Percentiles rank a stretch among this genome's conserved stretches.
Evolutionary conservation across 163 green algal species (phyloP).

Genomic region (Chlorella variabilis): DNA sequence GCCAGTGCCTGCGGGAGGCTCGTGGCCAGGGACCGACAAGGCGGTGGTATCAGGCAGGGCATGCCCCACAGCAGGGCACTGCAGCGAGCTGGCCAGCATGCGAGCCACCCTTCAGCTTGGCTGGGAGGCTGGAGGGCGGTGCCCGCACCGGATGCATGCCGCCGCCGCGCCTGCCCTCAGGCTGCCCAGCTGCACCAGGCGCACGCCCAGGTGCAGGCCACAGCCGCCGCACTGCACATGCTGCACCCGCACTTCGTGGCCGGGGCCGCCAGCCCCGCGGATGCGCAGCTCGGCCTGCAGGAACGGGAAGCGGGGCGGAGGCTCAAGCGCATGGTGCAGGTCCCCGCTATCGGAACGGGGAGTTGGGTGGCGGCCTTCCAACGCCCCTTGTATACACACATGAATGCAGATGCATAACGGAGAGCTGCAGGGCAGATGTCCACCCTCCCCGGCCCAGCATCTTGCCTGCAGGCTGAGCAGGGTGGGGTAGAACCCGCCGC

Average conservation of each 20-base stretch:
- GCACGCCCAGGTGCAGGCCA: slow-evolving; percentile 27
- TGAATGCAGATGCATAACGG: no score
- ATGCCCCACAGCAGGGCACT: no score
- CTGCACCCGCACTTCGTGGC: neutral
- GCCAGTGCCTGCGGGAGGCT: slow-evolving; percentile 8
- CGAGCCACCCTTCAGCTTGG: no score
- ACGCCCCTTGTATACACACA: no score
- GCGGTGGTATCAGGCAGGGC: no score
- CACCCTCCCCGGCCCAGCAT: no score
- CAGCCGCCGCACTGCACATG: slow-evolving; percentile 28
- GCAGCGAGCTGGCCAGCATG: no score
- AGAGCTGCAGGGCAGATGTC: no score
- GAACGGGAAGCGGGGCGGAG: neutral
- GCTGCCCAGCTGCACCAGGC: slow-evolving; percentile 15
- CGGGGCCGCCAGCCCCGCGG: neutral
- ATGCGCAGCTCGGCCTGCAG: slow-evolving; percentile 3
- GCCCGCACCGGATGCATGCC: slow-evolving; percentile 9
- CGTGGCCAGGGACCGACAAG: neutral
- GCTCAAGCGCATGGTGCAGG: neutral
- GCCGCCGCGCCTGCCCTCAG: neutral
- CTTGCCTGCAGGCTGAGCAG: slow-evolving; percentile 2
- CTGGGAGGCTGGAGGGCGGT: no score
- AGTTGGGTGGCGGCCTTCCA: no score
- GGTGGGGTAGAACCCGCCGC: neutral
- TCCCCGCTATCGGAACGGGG: no score